Base-by-base conservation (phyloP, 495 filamentous ascomycete genomes). In the Hypoxylon lienhwacheense region DNA sequence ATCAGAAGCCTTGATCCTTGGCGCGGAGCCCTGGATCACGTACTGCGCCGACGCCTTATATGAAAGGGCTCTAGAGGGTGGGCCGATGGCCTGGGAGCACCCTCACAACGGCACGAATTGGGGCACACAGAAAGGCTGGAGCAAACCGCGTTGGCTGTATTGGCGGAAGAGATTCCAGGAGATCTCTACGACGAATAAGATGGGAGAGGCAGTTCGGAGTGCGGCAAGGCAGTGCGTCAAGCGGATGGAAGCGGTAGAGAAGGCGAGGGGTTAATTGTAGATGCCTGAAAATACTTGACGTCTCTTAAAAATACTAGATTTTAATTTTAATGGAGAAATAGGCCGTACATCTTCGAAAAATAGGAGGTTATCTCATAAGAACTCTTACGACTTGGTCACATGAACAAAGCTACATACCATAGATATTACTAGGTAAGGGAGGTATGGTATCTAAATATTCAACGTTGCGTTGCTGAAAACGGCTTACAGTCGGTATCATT, bases 91-190 rank as follows among this genome's bases (percentile, higher is more conserved):
- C 24, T 51, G 47, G 47, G 47, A 51, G 17, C 41, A 48, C 14
- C 41, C 40, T 4, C 32, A 47, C 10, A 53, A 22, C 10, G 22
- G 12, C 3, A 41, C 55, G 12, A 54, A 44, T 24, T 59, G 40
- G 33, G 44, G 44, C 0, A 15, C 16, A 10, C 35, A 59, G 15
- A 51, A 43, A 17, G 49, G 40, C 2, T 59, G 55, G 55, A 47
- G 41, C 15, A 40, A 47, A 26, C 40, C 39, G 5, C 41, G 55
- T n/a, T 59, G 47, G 42, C 14, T 26, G 2, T 54, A 32, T 24
- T 53, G 55, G 55, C 41, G 37, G 15, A 47, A 47, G n/a, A 47
- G 34, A 20, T 53, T 59, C 12, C 29, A 32, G 8, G 47, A 53
- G 7, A 42, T 54, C 28, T 45, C 47, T 1, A 42, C 16, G 6